Percentiles rank a stretch among this genome's conserved stretches.
phyloP scores from a whole-genome alignment of 1,284 basidiomycete genomes.

The Malassezia obtusa region DNA sequence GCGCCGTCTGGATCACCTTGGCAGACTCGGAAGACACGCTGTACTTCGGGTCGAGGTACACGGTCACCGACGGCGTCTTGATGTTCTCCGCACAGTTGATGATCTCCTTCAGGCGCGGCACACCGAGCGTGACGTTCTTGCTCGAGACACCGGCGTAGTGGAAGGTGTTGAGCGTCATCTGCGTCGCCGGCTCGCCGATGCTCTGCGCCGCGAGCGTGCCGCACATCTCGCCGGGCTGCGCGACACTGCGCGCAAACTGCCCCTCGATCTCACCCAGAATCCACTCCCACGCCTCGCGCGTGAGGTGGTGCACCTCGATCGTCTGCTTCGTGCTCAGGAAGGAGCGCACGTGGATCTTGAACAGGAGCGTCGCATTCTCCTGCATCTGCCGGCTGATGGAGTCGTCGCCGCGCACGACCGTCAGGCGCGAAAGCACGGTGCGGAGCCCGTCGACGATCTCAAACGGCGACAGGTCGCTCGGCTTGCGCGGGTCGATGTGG shows the following conservation, averaged over 20 bases:
- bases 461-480: constrained; percentile 77
- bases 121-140: constrained; percentile 97
- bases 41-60: constrained; percentile 56
- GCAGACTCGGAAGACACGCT: constrained; percentile 54
- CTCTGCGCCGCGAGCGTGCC: constrained; percentile 95
- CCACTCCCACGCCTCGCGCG: constrained; percentile 80
- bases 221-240: constrained; percentile 96
- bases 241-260: constrained; percentile 64
- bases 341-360: constrained; percentile 60
- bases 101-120: constrained; percentile 94
- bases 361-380: constrained; percentile 78
- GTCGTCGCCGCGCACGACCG: constrained; percentile 68
- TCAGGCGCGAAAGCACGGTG: constrained; percentile 29
- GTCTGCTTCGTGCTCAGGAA: constrained; percentile 45
- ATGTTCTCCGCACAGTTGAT: constrained; percentile 98
- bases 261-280: constrained; percentile 85
- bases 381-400: constrained; percentile 65
- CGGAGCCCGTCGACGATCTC: constrained; percentile 71
- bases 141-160: constrained; percentile 96
- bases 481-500: constrained; percentile 86
- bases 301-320: constrained; percentile 44
- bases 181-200: constrained; percentile 97
- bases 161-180: constrained; percentile 99
- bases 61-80: constrained; percentile 89
- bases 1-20: constrained; percentile 80